Conservation (phyloP, 2,329 filamentous ascomycete species). For the Hymenoscyphus albidus region DNA sequence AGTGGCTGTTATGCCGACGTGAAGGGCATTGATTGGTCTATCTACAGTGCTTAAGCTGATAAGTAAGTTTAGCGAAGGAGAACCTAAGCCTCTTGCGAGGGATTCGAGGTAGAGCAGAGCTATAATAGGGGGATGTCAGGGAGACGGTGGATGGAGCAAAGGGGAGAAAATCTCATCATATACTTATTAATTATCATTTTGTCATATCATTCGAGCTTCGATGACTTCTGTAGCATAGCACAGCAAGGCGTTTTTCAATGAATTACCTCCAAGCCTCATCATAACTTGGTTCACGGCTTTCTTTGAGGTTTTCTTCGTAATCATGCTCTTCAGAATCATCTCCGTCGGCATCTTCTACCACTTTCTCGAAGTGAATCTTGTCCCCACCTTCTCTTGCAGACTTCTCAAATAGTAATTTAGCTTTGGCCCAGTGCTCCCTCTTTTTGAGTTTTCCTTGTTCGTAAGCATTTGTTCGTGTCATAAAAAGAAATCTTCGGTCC, state of each 20-base stretch:
- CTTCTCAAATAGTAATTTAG: constrained; percentile 39
- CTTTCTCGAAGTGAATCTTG: constrained; percentile 18
- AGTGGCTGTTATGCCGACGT: constrained; percentile 43
- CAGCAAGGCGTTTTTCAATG: background rate
- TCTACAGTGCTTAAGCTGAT: constrained; percentile 27
- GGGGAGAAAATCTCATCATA: background rate
- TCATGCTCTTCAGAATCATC: background rate
- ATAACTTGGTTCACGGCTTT: background rate
- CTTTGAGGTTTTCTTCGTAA: background rate
- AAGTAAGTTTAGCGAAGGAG: background rate
- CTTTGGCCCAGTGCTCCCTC: constrained; percentile 36
- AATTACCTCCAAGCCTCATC: background rate
- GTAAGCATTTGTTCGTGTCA: constrained; percentile 25
- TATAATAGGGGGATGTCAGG: background rate
- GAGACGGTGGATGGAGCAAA: background rate
- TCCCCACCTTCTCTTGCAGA: constrained; percentile 31
- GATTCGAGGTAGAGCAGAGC: background rate
- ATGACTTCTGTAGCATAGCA: constrained; percentile 3
- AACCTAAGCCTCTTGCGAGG: too few species aligned
- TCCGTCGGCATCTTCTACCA: constrained; percentile 12
- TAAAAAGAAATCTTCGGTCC: constrained; percentile 22
- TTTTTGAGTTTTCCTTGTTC: constrained; percentile 23
- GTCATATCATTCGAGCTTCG: background rate
- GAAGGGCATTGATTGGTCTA: constrained; percentile 38
- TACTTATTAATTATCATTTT: background rate